Conservation (phyloP, 768 basidiomycete genomes). For the Auricularia sp. region DNA sequence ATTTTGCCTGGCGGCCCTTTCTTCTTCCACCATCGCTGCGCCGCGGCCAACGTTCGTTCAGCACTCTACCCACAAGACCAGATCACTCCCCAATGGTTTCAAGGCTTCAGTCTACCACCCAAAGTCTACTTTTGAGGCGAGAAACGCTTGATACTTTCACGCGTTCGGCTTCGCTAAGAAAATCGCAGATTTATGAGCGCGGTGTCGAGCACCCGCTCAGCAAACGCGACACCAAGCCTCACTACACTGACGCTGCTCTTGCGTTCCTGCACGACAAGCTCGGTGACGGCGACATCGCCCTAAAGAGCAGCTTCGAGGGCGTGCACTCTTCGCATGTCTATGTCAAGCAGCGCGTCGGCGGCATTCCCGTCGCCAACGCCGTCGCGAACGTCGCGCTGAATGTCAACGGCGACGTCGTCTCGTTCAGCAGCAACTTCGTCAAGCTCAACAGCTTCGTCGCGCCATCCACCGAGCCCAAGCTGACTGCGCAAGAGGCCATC, state of each 20-base stretch:
- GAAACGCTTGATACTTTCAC: neutral
- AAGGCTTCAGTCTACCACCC: neutral
- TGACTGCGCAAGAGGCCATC: neutral
- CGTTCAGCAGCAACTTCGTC: neutral
- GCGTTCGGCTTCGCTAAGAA: neutral
- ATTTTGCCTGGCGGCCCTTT: neutral
- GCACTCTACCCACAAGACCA: neutral
- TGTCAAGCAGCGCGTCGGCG: neutral
- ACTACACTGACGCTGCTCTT: neutral
- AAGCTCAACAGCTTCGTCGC: neutral
- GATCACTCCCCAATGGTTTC: neutral
- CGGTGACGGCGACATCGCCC: neutral
- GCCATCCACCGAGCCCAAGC: neutral
- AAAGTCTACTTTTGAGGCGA: neutral
- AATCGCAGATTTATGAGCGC: neutral
- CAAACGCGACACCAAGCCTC: neutral
- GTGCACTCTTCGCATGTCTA: neutral
- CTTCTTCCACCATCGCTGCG: neutral
- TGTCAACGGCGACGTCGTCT: constrained; percentile 1
- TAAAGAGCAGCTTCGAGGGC: neutral
- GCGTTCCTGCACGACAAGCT: neutral
- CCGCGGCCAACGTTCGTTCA: neutral
- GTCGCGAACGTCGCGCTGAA: constrained; percentile 3
- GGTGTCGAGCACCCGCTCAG: neutral
- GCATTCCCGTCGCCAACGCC: constrained; percentile 1